Conservation (phyloP, 2,329 filamentous ascomycete genomes). For the Esteya vermicola region DNA sequence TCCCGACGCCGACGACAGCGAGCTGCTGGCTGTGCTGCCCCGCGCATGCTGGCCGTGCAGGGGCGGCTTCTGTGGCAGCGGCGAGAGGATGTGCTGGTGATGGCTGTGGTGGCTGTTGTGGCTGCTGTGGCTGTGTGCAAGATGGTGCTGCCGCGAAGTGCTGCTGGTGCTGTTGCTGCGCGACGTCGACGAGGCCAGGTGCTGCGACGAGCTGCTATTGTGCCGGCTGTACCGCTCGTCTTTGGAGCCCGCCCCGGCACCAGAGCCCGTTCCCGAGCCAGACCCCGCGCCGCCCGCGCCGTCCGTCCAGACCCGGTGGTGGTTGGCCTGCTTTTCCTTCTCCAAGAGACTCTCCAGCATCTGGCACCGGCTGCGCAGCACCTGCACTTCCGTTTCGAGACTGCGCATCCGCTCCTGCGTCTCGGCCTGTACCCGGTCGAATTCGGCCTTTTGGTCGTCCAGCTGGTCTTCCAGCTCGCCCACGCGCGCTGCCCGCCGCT, state of each 20-base stretch:
- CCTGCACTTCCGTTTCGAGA: constrained; percentile 53
- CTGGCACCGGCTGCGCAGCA: constrained; percentile 47
- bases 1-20: constrained; percentile 14
- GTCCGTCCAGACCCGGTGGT: no score
- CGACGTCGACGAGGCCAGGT: no score
- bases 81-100: constrained; percentile 5
- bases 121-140: constrained; percentile 1
- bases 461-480: constrained; percentile 58
- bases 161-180: neutral
- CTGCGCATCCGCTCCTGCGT: constrained; percentile 40
- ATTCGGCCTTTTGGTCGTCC: constrained; percentile 42
- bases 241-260: neutral
- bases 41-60: constrained; percentile 6
- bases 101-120: constrained; percentile 4
- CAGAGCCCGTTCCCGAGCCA: constrained; percentile 3
- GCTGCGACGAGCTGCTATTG: no score
- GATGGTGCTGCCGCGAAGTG: no score
- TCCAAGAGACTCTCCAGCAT: constrained; percentile 50
- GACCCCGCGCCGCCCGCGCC: no score
- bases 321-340: constrained; percentile 26
- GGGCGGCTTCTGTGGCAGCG: constrained; percentile 5
- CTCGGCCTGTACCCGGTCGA: constrained; percentile 43
- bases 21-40: constrained; percentile 14
- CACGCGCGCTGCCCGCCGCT: constrained; percentile 72
- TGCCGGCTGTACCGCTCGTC: constrained; percentile 6